Conservation (phyloP, 768 basidiomycete species). For the Agaricus blazei region DNA sequence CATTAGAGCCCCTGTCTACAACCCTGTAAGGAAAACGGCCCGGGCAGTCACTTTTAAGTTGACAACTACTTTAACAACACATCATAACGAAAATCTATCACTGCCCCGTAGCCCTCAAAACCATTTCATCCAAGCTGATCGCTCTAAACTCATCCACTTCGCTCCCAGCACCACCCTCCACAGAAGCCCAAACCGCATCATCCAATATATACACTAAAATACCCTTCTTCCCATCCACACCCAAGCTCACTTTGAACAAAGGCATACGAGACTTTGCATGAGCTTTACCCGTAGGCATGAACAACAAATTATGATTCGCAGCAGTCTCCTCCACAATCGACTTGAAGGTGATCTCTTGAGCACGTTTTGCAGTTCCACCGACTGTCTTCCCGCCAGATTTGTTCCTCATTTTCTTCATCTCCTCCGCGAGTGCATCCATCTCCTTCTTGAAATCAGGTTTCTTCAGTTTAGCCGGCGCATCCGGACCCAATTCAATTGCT, state of each 20-base stretch:
- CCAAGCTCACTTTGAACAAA: slow-evolving; percentile 75
- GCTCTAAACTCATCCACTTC: slow-evolving; percentile 66
- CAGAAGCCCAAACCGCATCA: slow-evolving; percentile 88
- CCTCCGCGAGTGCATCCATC: slow-evolving; percentile 17
- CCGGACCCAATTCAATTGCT: slow-evolving; percentile 80
- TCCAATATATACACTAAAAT: slow-evolving; percentile 86
- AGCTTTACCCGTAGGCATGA: slow-evolving; percentile 81
- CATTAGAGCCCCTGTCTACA: too few species aligned
- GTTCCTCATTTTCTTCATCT: slow-evolving; percentile 1
- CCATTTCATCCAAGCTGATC: slow-evolving; percentile 86
- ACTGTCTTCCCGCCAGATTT: slow-evolving; percentile 23
- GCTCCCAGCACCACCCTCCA: slow-evolving; percentile 35
- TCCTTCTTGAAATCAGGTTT: slow-evolving; percentile 65
- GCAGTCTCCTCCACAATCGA: slow-evolving; percentile 90
- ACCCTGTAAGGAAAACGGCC: too few species aligned
- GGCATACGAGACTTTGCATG: slow-evolving; percentile 88
- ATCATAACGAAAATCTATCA: neutral
- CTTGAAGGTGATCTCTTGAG: slow-evolving; percentile 87
- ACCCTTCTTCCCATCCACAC: slow-evolving; percentile 80
- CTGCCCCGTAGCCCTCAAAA: slow-evolving; percentile 42
- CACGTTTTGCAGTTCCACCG: slow-evolving; percentile 26
- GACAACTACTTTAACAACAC: neutral
- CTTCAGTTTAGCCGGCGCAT: slow-evolving; percentile 61
- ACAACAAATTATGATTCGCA: slow-evolving; percentile 79
- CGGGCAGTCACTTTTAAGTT: too few species aligned